These are phyloP conservation scores for Cyclotella choctawhatcheeana DNA, from an alignment of 108 stramenopile genomes.

Conservation along the genomic window DNA sequence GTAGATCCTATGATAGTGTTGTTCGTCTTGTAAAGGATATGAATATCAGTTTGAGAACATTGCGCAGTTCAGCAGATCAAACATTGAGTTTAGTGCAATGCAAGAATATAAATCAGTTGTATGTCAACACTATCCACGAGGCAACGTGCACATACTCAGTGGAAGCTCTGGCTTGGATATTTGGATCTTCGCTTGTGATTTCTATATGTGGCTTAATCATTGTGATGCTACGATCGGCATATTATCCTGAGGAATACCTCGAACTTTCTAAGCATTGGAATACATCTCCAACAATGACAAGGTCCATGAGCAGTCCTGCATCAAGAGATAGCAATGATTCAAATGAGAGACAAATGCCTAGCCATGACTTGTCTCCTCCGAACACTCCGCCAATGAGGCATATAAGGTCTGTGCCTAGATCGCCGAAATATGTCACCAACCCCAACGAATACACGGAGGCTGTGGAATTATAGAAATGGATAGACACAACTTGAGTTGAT, in stretches of 20 bases:
- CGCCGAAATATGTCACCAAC: background rate
- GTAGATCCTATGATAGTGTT: slow-evolving; percentile 27
- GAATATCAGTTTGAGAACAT: slow-evolving; percentile 27
- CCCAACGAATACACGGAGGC: slow-evolving; percentile 5
- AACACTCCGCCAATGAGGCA: background rate
- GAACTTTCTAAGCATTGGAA: slow-evolving; percentile 23
- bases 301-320: slow-evolving; percentile 5
- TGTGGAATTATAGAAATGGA: slow-evolving; percentile 3
- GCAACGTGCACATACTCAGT: slow-evolving; percentile 53
- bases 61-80: slow-evolving; percentile 14
- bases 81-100: slow-evolving; percentile 41
- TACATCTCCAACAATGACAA: slow-evolving; percentile 11
- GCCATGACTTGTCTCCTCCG: background rate
- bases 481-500: too few relatives aligned
- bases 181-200: slow-evolving; percentile 44
- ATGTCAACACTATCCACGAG: slow-evolving; percentile 50
- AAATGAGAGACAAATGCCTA: background rate
- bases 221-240: slow-evolving; percentile 50
- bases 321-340: background rate
- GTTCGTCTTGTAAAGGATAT: slow-evolving; percentile 23
- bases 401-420: background rate
- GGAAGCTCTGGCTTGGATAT: slow-evolving; percentile 46
- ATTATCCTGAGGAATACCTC: slow-evolving; percentile 31
- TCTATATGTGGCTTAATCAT: slow-evolving; percentile 53
- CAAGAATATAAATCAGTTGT: slow-evolving; percentile 41